Evolutionary conservation across 768 basidiomycete genomes (phyloP).

Genomic region (Mrakia hoshinonis): DNA sequence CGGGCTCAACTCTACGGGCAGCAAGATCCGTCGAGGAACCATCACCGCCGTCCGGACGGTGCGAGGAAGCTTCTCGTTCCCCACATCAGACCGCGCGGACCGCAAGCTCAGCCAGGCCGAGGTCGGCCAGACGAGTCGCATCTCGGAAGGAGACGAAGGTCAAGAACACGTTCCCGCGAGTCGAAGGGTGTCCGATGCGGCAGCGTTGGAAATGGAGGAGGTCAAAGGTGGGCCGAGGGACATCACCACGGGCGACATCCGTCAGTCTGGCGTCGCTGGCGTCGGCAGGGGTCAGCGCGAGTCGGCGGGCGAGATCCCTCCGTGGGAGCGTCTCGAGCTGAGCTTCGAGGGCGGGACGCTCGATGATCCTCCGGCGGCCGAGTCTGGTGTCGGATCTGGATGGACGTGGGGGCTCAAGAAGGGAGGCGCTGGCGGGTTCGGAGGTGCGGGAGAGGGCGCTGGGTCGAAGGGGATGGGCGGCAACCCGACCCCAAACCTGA

Average conservation of each 20-base stretch:
- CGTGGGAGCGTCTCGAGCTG: conserved; percentile 40
- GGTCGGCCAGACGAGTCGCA: not conserved
- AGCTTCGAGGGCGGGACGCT: conserved; percentile 38
- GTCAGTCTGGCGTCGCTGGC: not conserved
- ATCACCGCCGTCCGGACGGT: not conserved
- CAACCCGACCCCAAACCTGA: conserved; percentile 2
- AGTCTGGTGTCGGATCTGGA: not conserved
- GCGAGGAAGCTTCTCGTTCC: not conserved
- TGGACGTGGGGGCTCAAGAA: conserved; percentile 25
- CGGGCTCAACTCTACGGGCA: not conserved
- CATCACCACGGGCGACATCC: not conserved
- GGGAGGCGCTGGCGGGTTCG: conserved; percentile 33
- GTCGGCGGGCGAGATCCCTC: conserved; percentile 30
- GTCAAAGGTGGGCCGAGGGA: conserved; percentile 15
- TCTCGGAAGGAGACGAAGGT: not conserved
- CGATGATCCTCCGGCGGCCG: conserved; percentile 30
- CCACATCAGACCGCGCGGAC: no score
- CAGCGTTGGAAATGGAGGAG: not conserved
- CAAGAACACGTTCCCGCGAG: not conserved
- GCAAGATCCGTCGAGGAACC: not conserved
- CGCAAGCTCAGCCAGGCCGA: not conserved
- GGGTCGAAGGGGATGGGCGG: conserved; percentile 9
- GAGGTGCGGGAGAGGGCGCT: conserved; percentile 31
- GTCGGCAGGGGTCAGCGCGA: not conserved
- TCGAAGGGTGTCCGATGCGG: not conserved